Evolutionary conservation across 331 rosid species (phyloP).

Genomic region (Pyracantha coccinea): DNA sequence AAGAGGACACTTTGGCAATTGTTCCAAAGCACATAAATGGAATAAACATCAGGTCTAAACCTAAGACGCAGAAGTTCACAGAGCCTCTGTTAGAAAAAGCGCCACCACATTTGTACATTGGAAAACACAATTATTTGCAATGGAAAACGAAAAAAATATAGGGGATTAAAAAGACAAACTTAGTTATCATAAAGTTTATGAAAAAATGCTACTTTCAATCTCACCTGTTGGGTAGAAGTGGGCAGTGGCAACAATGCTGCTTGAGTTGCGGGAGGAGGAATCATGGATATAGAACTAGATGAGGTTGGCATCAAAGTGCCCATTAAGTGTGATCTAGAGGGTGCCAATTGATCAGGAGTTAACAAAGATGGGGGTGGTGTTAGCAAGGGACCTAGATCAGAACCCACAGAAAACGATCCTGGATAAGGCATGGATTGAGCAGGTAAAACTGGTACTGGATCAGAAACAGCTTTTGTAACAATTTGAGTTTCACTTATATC

Average conservation of each 20-base stretch:
- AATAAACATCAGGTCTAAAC: neutral
- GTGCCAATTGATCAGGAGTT: slow-evolving; percentile 31
- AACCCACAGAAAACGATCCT: slow-evolving; percentile 25
- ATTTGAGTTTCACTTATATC: slow-evolving; percentile 26
- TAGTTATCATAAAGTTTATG: neutral
- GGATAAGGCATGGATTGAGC: slow-evolving; percentile 22
- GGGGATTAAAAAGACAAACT: neutral
- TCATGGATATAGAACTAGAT: slow-evolving; percentile 21
- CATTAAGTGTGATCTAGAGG: slow-evolving; percentile 20
- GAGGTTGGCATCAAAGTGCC: slow-evolving; percentile 17
- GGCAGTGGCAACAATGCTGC: slow-evolving; percentile 50
- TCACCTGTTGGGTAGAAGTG: slow-evolving; percentile 38
- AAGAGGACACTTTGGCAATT: neutral
- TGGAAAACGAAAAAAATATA: neutral
- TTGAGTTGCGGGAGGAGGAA: slow-evolving; percentile 29
- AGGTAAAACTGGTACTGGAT: slow-evolving; percentile 24
- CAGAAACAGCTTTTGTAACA: slow-evolving; percentile 25
- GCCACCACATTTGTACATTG: neutral
- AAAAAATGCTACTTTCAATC: neutral
- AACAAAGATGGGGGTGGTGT: slow-evolving; percentile 30
- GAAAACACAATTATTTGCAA: neutral
- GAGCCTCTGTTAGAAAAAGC: neutral
- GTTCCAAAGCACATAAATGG: neutral
- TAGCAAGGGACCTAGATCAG: slow-evolving; percentile 34
- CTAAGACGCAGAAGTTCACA: neutral